Conservation (phyloP, 192 early-diverging fungal genomes). For the Coemansia sp. region DNA sequence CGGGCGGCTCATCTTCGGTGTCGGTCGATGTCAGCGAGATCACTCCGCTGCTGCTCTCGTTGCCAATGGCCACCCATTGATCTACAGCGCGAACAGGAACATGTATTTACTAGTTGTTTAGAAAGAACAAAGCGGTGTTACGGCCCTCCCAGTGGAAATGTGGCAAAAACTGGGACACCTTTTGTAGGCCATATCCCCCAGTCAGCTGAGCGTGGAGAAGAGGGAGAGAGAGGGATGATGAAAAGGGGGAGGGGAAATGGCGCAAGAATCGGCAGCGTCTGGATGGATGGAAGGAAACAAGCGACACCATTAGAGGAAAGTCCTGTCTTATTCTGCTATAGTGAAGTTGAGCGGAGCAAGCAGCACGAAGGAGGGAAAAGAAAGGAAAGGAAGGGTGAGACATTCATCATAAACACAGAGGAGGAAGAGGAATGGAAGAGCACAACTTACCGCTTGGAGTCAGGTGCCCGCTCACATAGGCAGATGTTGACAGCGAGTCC, state of each 20-base stretch:
- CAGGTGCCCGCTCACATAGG: constrained; percentile 53
- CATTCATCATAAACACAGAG: background rate
- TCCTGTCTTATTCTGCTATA: background rate
- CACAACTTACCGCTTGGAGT: constrained; percentile 43
- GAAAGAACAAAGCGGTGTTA: background rate
- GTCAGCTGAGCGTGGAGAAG: constrained; percentile 1
- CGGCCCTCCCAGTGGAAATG: background rate
- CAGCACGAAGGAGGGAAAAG: background rate
- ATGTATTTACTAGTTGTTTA: background rate
- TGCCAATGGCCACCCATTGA: constrained; percentile 51
- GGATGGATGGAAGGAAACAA: background rate
- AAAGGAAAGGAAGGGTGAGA: background rate
- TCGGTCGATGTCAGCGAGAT: constrained; percentile 53
- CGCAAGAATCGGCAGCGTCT: background rate
- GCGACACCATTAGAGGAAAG: background rate
- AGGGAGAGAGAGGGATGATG: background rate
- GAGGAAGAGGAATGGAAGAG: background rate
- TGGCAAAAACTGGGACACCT: too few relatives aligned
- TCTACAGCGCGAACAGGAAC: constrained; percentile 24
- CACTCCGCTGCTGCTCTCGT: constrained; percentile 48
- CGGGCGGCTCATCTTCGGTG: constrained; percentile 33
- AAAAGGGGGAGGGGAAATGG: background rate
- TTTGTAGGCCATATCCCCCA: background rate
- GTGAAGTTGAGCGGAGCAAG: background rate
- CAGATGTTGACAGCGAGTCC: constrained; percentile 37